Evolutionary conservation across 805 yeast species (phyloP).

Genomic region (Maudiozyma barnettii): DNA sequence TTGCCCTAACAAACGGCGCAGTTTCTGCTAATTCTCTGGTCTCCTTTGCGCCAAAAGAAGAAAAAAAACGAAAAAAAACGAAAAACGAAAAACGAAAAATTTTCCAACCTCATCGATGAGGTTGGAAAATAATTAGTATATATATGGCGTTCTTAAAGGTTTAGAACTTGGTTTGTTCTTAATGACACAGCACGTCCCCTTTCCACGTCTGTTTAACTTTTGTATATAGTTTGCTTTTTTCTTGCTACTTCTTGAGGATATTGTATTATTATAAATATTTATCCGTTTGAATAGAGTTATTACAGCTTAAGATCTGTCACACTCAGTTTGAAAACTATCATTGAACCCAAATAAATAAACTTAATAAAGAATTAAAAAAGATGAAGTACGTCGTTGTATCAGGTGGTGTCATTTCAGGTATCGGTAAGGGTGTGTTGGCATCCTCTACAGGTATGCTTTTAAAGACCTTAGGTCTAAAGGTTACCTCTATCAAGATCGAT

Average conservation of each 20-base stretch:
- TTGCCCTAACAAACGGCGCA: too few relatives aligned
- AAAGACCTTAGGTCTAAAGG: constrained; percentile 89
- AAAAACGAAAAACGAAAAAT: neutral
- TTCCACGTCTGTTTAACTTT: neutral
- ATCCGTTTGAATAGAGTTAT: neutral
- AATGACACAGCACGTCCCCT: neutral
- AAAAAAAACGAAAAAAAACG: neutral
- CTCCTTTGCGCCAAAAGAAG: neutral
- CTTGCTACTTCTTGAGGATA: neutral
- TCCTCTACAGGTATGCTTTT: constrained; percentile 92
- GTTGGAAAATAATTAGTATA: neutral
- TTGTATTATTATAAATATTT: too few relatives aligned
- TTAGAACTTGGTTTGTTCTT: neutral
- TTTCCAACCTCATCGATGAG: neutral
- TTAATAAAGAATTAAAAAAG: neutral
- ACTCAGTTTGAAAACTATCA: neutral
- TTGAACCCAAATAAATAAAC: neutral
- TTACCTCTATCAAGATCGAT: constrained; percentile 95
- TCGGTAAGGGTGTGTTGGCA: constrained; percentile 97
- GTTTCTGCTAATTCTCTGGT: neutral
- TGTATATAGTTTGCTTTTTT: neutral
- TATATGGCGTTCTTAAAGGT: neutral
- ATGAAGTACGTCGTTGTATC: constrained; percentile 98
- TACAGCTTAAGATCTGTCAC: too few relatives aligned
- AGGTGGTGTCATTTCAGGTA: constrained; percentile 99